Percentiles rank a stretch among this genome's conserved stretches.
phyloP scores from a whole-genome alignment of 2,329 filamentous ascomycete species.

The Claviceps capensis region DNA sequence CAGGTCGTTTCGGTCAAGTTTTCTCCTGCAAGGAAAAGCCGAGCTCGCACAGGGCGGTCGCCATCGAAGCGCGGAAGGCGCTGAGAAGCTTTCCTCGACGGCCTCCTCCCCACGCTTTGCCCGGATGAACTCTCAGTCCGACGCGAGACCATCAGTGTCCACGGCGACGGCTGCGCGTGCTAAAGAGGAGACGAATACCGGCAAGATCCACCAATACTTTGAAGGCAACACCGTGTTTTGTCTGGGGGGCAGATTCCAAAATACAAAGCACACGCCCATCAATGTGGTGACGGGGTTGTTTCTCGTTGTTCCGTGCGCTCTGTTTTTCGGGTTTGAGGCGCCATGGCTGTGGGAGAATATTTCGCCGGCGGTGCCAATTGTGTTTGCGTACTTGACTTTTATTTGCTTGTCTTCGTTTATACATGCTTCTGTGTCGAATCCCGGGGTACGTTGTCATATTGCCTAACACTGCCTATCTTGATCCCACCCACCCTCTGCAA shows the following conservation, averaged over 20 bases:
- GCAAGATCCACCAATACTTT: conserved; percentile 80
- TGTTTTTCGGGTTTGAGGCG: conserved; percentile 80
- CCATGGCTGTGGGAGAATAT: conserved; percentile 77
- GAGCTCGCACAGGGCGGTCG: conserved; percentile 32
- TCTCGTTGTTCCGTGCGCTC: conserved; percentile 59
- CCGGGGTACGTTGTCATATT: conserved; percentile 53
- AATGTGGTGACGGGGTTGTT: conserved; percentile 77
- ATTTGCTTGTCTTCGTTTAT: conserved; percentile 87
- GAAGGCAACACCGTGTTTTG: conserved; percentile 88
- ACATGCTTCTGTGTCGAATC: conserved; percentile 84
- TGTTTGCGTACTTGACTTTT: conserved; percentile 85
- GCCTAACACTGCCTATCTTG: background rate
- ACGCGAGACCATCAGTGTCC: conserved; percentile 6
- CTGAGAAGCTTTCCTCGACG: conserved; percentile 72
- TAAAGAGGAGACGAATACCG: conserved; percentile 25
- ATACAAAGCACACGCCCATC: conserved; percentile 74
- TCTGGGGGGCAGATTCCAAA: conserved; percentile 72
- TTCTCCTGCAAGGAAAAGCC: conserved; percentile 49
- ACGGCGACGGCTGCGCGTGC: conserved; percentile 5
- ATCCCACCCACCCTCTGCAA: background rate
- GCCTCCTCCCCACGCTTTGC: conserved; percentile 59
- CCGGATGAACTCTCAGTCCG: conserved; percentile 25
- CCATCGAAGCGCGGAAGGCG: conserved; percentile 48
- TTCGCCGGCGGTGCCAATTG: conserved; percentile 75
- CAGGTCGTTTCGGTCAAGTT: conserved; percentile 62